These are phyloP conservation scores for barley (Hordeum vulgare) DNA, from an alignment of 176 grass and related monocot species.

Conservation along the genomic window MorexV3_pseudomolecules_assembly NC_058522.1:464044077-464044576, in stretches of 20 bases:
- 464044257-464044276: not conserved
- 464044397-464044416: slow-evolving; percentile 66
- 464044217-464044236: too few species aligned
- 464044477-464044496: slow-evolving; percentile 70
- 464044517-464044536: too few species aligned
- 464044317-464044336: not conserved
- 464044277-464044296: not conserved
- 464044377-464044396: slow-evolving; percentile 91
- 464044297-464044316: not conserved
- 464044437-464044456: slow-evolving; percentile 45
- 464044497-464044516: slow-evolving; percentile 67
- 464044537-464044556: too few species aligned
- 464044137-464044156: too few species aligned
- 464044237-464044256: not conserved
- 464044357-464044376: slow-evolving; percentile 86
- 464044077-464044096: too few species aligned
- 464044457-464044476: slow-evolving; percentile 54
- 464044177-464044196: too few species aligned
- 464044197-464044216: too few species aligned
- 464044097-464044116: too few species aligned
- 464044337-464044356: slow-evolving; percentile 88
- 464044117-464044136: too few species aligned
- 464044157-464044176: too few species aligned
- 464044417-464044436: slow-evolving; percentile 77
- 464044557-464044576: too few species aligned